Base-by-base conservation (phyloP, 495 filamentous ascomycete genomes). In the Penicillium tannophilum region DNA sequence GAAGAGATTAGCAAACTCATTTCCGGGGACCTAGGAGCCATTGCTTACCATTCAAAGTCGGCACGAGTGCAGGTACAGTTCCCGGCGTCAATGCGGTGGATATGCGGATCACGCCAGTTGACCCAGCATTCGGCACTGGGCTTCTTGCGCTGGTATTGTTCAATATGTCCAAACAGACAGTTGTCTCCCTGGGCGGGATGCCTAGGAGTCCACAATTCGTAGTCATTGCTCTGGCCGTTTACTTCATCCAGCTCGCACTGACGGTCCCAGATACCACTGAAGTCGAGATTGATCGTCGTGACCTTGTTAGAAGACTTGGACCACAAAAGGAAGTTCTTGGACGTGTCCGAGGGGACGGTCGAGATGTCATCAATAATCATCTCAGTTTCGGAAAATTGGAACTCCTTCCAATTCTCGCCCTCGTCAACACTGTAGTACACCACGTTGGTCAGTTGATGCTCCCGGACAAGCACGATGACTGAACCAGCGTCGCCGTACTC, bases 401-500 rank as follows among this genome's bases (percentile, higher is more conserved):
- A 91, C 33, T 86, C 77, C 39, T 75, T 63, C 93, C 94, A 99
- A 6, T 72, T 86, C 11, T 79, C 69, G 47, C 95, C 95, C 62
- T 90, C 86, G 65, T 98, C 87, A 10, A 89, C 76, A 39, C 90
- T 87, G 74, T 92, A 98, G 58, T 82, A 83, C 47, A 98, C 72
- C 0, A 77, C 67, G 45, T 89, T 87, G 4, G 91, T 92, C 47
- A 86, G 78, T 50, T 74, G 73, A 9, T 69, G 72, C 54, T 89
- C 79, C 45, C 83, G 72, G 28, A 92, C 91, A 53, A 99, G 87
- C 30, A 96, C 91, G 55, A 98, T 82, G 62, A 98, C 84, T 1
- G 90, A 92, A 17, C 95, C 95, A 68, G 95, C 90, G 61, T 98
- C 95, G 54, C 94, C 94, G 64, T 88, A 95, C 63, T 96, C 91